A percentile compares a stretch with the other conserved stretches of the same genome.
phyloP scores from a whole-genome alignment of 1,284 basidiomycete species.

The Termitomyces sp. region DNA sequence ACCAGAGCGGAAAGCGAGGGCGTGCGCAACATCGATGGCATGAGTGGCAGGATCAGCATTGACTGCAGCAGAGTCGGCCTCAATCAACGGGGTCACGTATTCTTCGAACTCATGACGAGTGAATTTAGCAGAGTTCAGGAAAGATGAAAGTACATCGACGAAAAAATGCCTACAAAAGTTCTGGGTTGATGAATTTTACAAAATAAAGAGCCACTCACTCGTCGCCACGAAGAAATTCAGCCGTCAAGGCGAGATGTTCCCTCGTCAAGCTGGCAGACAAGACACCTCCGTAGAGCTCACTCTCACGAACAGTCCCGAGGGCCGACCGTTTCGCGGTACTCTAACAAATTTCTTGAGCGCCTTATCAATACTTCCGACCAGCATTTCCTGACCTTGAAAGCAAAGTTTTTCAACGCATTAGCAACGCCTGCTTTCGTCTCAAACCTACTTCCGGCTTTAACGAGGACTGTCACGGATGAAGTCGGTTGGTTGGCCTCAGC shows the following conservation, averaged over 20 bases:
- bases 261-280: conserved; percentile 82
- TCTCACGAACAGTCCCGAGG: conserved; percentile 87
- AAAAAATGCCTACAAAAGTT: conserved; percentile 65
- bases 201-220: conserved; percentile 64
- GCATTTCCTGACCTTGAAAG: conserved; percentile 76
- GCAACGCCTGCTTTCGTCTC: conserved; percentile 85
- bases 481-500: conserved; percentile 80
- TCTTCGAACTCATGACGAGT: conserved; percentile 84
- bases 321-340: conserved; percentile 83
- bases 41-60: conserved; percentile 54
- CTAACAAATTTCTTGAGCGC: conserved; percentile 32
- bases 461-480: conserved; percentile 79
- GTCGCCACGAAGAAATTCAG: conserved; percentile 93
- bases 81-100: conserved; percentile 75
- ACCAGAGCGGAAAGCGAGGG: conserved; percentile 85
- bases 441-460: conserved; percentile 88
- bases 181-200: neutral
- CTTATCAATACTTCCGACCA: neutral
- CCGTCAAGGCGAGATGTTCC: conserved; percentile 90
- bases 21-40: conserved; percentile 81
- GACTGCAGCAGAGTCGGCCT: conserved; percentile 67
- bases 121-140: conserved; percentile 80
- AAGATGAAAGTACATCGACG: conserved; percentile 80
- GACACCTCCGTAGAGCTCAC: conserved; percentile 92
- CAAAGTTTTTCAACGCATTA: conserved; percentile 92